Conservation (phyloP, 1,139 yeast genomes). For the Hansenula sp. region DNA sequence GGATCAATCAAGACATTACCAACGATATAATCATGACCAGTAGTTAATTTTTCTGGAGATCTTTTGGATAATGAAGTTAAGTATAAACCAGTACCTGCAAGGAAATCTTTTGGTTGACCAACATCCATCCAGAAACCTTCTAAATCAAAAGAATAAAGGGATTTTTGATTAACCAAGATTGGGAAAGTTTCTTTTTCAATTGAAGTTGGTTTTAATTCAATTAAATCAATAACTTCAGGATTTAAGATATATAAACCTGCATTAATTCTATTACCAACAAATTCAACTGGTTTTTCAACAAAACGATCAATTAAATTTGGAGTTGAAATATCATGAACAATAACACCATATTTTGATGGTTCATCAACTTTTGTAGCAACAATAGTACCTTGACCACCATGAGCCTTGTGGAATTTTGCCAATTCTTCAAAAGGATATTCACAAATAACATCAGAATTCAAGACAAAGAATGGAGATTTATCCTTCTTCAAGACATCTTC, state of each 20-base stretch:
- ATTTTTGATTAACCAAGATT: constrained; percentile 79
- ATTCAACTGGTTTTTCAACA: constrained; percentile 99
- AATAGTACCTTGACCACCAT: constrained; percentile 97
- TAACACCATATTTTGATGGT: constrained; percentile 99
- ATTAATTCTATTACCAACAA: constrained; percentile 96
- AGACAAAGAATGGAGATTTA: constrained; percentile 92
- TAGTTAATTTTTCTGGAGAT: constrained; percentile 58
- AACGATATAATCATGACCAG: constrained; percentile 62
- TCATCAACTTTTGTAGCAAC: constrained; percentile 99
- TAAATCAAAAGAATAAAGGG: constrained; percentile 91
- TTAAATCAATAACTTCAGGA: constrained; percentile 94
- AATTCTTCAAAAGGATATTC: constrained; percentile 96
- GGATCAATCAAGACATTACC: constrained; percentile 97
- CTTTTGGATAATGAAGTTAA: constrained; percentile 77
- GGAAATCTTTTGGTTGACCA: constrained; percentile 99
- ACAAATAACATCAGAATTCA: constrained; percentile 97
- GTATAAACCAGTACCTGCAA: constrained; percentile 93
- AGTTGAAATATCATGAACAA: constrained; percentile 91
- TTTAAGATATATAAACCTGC: constrained; percentile 96
- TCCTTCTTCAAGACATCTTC: constrained; percentile 92
- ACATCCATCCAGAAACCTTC: constrained; percentile 99
- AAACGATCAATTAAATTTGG: constrained; percentile 96
- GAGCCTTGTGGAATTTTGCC: constrained; percentile 88
- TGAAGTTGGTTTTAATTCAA: constrained; percentile 97
- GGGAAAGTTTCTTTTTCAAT: constrained; percentile 99